These are phyloP conservation scores for Globisporangium abappressorium DNA, from an alignment of 352 stramenopile genomes.

Conservation along the genomic window DNA sequence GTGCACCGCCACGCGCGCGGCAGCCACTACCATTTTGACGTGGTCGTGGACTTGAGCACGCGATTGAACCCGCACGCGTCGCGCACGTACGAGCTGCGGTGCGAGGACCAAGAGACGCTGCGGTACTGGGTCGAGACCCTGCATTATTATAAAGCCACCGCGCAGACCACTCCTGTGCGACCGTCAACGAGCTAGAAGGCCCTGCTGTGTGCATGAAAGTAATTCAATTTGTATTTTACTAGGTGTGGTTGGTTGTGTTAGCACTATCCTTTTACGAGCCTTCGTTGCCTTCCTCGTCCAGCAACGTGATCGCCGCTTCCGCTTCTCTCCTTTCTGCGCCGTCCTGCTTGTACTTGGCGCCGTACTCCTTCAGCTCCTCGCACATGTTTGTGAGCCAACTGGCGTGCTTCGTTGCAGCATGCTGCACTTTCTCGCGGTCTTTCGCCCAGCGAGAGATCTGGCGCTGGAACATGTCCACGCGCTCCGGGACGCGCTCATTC, in stretches of 20 bases:
- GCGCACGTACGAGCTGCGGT: conserved; percentile 69
- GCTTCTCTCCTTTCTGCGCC: conserved; percentile 16
- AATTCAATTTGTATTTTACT: background rate
- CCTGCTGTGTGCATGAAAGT: background rate
- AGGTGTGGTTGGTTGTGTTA: background rate
- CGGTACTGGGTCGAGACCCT: conserved; percentile 71
- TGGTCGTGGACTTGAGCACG: conserved; percentile 68
- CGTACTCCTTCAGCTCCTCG: conserved; percentile 61
- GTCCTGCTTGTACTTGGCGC: conserved; percentile 35
- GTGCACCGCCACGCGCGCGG: conserved; percentile 37
- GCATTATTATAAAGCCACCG: conserved; percentile 59
- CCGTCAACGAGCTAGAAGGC: conserved; percentile 35
- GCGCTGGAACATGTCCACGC: conserved; percentile 38
- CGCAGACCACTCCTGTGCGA: conserved; percentile 34
- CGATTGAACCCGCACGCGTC: conserved; percentile 51
- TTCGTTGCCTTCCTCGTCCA: conserved; percentile 11
- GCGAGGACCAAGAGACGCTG: conserved; percentile 48
- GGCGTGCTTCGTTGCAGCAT: conserved; percentile 54
- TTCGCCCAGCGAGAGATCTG: conserved; percentile 59
- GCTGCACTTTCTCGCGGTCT: conserved; percentile 55
- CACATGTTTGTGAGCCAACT: conserved; percentile 63
- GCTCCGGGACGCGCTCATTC: conserved; percentile 19
- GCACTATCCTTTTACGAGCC: background rate
- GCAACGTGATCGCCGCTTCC: conserved; percentile 17
- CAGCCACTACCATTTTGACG: conserved; percentile 58